These are phyloP conservation scores for Zymoseptoria brevis DNA, from an alignment of 2,329 filamentous ascomycete genomes.

Conservation along the genomic window DNA sequence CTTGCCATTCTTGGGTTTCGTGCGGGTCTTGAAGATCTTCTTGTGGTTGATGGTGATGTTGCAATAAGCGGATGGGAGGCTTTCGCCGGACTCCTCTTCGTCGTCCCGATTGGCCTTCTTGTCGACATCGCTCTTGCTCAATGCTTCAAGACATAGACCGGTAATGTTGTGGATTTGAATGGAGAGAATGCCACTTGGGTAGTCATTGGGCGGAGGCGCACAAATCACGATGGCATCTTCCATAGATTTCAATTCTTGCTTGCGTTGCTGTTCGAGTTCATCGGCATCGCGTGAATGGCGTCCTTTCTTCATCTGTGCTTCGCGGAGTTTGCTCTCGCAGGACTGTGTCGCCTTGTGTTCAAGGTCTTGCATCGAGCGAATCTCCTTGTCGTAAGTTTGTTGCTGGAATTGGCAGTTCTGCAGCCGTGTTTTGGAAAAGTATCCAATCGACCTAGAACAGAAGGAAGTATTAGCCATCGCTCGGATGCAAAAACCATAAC, in stretches of 20 bases:
- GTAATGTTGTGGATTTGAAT: constrained; percentile 68
- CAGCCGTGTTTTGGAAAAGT: constrained; percentile 60
- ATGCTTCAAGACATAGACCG: constrained; percentile 53
- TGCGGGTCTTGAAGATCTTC: constrained; percentile 61
- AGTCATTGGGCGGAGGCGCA: constrained; percentile 54
- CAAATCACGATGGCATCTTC: constrained; percentile 59
- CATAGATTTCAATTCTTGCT: constrained; percentile 53
- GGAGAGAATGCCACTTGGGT: constrained; percentile 59
- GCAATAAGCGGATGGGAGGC: constrained; percentile 63
- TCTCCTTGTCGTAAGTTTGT: constrained; percentile 52
- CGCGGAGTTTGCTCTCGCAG: constrained; percentile 57
- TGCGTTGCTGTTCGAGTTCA: constrained; percentile 60
- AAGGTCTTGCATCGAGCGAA: constrained; percentile 52
- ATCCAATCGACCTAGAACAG: constrained; percentile 48
- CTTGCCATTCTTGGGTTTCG: constrained; percentile 69
- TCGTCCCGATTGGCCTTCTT: constrained; percentile 43
- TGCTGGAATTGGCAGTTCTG: constrained; percentile 53
- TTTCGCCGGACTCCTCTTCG: constrained; percentile 52
- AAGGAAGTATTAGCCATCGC: no score
- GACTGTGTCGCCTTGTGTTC: constrained; percentile 47
- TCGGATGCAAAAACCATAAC: no score
- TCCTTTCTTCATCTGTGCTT: constrained; percentile 53
- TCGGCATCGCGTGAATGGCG: constrained; percentile 23
- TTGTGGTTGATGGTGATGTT: constrained; percentile 66
- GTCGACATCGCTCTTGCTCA: constrained; percentile 47